These are phyloP conservation scores for Syzygium oleosum DNA, from an alignment of 345 rosid species.

Conservation along the genomic window DNA sequence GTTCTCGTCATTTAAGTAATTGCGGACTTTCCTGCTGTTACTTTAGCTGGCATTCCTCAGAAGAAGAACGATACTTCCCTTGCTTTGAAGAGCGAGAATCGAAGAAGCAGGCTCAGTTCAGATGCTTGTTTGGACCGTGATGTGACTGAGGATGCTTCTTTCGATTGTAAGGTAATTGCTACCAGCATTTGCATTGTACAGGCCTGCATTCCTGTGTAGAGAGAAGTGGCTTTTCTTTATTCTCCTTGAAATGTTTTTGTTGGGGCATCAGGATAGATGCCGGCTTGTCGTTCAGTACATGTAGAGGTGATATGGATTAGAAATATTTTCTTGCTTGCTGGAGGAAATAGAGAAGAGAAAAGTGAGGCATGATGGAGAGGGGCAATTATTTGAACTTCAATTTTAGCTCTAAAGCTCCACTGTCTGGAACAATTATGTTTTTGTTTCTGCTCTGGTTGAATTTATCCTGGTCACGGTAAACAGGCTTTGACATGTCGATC, in stretches of 20 bases:
- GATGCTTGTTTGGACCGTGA: conserved; percentile 21
- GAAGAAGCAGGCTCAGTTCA: conserved; percentile 6
- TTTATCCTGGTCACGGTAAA: background rate
- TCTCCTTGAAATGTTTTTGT: background rate
- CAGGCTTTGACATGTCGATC: background rate
- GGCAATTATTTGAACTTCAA: background rate
- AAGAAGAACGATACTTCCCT: conserved; percentile 31
- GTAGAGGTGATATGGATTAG: background rate
- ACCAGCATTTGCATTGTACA: background rate
- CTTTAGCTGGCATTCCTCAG: conserved; percentile 19
- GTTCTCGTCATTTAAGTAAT: background rate
- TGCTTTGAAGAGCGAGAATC: conserved; percentile 16
- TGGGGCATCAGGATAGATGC: background rate
- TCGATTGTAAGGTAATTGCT: conserved; percentile 33
- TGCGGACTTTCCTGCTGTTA: background rate
- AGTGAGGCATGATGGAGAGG: background rate
- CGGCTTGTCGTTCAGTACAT: background rate
- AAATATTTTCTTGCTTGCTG: background rate
- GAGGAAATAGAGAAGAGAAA: background rate
- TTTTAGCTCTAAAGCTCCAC: background rate
- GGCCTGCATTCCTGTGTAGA: background rate
- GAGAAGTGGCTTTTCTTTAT: background rate
- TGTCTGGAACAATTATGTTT: background rate
- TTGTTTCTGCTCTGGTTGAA: background rate
- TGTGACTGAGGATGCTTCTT: conserved; percentile 12